Evolutionary conservation across 345 rosid genomes (phyloP).

Genomic region (Brassica carinata): DNA sequence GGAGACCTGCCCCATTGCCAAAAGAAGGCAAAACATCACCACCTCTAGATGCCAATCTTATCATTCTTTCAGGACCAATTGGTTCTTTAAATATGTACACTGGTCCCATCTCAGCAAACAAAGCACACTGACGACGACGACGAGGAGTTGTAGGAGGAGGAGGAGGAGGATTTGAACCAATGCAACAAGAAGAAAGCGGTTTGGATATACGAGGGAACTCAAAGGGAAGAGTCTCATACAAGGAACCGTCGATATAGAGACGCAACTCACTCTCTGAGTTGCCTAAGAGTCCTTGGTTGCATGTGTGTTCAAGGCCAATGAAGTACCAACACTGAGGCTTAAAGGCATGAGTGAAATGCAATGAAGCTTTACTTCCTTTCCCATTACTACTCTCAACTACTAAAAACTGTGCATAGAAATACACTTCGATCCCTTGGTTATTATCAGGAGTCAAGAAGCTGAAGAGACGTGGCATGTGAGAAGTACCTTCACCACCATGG

Average conservation of each 20-base stretch:
- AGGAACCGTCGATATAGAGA: slow-evolving; percentile 82
- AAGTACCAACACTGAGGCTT: slow-evolving; percentile 99
- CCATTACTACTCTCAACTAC: slow-evolving; percentile 92
- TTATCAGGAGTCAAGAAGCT: slow-evolving; percentile 91
- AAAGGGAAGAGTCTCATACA: slow-evolving; percentile 91
- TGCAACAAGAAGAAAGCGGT: slow-evolving; percentile 90
- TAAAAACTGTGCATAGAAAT: slow-evolving; percentile 94
- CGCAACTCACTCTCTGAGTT: slow-evolving; percentile 88
- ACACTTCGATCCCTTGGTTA: slow-evolving; percentile 86
- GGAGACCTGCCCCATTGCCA: slow-evolving; percentile 89
- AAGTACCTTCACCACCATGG: slow-evolving; percentile 93
- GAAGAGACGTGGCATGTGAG: slow-evolving; percentile 95
- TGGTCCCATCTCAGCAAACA: slow-evolving; percentile 99
- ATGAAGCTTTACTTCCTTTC: slow-evolving; percentile 83
- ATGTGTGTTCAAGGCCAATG: slow-evolving; percentile 85
- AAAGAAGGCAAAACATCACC: slow-evolving; percentile 87
- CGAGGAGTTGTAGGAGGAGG: slow-evolving; percentile 55
- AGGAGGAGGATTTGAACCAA: slow-evolving; percentile 94
- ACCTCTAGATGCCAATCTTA: slow-evolving; percentile 81
- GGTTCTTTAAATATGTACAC: slow-evolving; percentile 93
- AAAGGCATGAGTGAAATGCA: slow-evolving; percentile 98
- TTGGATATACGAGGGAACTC: slow-evolving; percentile 91
- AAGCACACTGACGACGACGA: slow-evolving; percentile 92
- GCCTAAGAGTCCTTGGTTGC: slow-evolving; percentile 80
- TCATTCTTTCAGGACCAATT: slow-evolving; percentile 89